Percentiles rank a stretch among this genome's conserved stretches.
phyloP scores from a whole-genome alignment of 2,329 filamentous ascomycete species.

The Diaporthe vaccinii region DNA sequence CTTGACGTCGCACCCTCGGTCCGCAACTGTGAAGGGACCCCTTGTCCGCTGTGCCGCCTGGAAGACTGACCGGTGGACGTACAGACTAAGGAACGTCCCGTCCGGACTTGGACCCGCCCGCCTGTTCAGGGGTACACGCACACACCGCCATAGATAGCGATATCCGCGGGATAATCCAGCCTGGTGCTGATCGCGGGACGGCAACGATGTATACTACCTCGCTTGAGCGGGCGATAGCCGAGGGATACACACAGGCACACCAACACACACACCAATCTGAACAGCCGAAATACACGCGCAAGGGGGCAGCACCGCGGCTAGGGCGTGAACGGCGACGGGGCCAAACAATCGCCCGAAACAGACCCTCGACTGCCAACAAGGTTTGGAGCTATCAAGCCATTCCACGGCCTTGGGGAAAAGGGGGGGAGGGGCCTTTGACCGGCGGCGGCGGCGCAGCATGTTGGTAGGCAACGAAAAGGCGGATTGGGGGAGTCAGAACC shows the following conservation, averaged over 20 bases:
- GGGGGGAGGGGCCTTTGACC: neutral
- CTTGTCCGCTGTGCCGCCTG: slow-evolving; percentile 2
- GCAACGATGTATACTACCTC: neutral
- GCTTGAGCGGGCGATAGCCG: slow-evolving; percentile 10
- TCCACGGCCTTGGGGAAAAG: neutral
- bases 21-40: neutral
- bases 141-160: slow-evolving; percentile 14
- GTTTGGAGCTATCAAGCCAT: slow-evolving; percentile 27
- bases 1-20: slow-evolving; percentile 7
- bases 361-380: slow-evolving; percentile 9
- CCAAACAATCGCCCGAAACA: slow-evolving; percentile 14
- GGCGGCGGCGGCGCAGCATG: neutral
- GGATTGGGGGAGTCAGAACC: neutral
- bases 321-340: slow-evolving; percentile 10
- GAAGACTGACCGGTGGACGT: slow-evolving; percentile 19
- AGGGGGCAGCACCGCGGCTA: slow-evolving; percentile 8
- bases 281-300: slow-evolving; percentile 10
- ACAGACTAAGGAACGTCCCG: slow-evolving; percentile 18
- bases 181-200: neutral
- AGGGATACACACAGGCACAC: neutral
- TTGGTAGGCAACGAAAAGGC: neutral
- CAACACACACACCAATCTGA: neutral
- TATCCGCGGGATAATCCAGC: neutral
- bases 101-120: neutral
- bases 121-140: neutral